A percentile compares a stretch with the other conserved stretches of the same genome.
Conservation (phyloP, 257 asterid species). For the Scutellaria galericulata region DNA sequence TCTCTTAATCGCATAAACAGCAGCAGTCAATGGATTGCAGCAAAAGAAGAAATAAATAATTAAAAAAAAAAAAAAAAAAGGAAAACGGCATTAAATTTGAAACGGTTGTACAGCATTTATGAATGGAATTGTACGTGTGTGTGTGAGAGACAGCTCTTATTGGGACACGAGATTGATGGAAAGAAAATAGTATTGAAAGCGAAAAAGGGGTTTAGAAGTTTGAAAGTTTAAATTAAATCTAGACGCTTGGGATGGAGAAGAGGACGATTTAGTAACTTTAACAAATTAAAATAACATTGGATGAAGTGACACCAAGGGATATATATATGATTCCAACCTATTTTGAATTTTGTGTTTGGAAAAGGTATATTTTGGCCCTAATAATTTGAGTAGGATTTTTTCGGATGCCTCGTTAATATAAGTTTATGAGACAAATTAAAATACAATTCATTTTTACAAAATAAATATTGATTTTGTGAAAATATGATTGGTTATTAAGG, state of each 20-base stretch:
- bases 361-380: too few species aligned
- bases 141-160: constrained; percentile 35
- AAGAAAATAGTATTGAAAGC: not conserved
- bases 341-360: too few species aligned
- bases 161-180: constrained; percentile 32
- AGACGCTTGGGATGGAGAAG: constrained; percentile 23
- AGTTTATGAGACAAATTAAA: too few species aligned
- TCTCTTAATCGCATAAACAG: not conserved
- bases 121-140: constrained; percentile 29
- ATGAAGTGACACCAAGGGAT: too few species aligned
- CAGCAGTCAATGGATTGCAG: constrained; percentile 32
- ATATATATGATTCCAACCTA: too few species aligned
- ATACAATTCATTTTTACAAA: too few species aligned
- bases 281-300: too few species aligned
- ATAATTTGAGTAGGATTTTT: too few species aligned
- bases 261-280: constrained; percentile 21
- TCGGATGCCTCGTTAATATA: too few species aligned
- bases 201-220: constrained; percentile 23
- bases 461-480: too few species aligned
- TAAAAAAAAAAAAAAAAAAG: not conserved
- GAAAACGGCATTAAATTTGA: constrained; percentile 31
- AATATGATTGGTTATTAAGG: too few species aligned
- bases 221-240: constrained; percentile 40
- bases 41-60: not conserved
- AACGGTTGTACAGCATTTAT: constrained; percentile 41